phyloP scores from a whole-genome alignment of 2,329 filamentous ascomycete genomes.

The Arthrobotrys pseudoclavata region DNA sequence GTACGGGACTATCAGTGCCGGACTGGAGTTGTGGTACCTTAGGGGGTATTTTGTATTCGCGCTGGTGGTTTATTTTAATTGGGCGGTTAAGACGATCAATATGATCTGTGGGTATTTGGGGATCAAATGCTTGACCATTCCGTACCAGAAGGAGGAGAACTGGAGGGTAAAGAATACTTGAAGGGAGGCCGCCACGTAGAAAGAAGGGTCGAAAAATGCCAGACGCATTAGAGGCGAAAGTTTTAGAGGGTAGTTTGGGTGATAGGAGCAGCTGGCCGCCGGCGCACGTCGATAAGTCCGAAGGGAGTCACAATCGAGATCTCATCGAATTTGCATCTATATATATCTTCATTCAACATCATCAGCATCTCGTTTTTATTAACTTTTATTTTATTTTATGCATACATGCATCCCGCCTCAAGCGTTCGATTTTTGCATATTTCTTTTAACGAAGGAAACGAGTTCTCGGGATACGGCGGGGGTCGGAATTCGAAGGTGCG shows the following conservation, averaged over 20 bases:
- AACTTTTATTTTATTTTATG: background rate
- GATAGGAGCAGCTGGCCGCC: background rate
- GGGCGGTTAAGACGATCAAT: conserved; percentile 90
- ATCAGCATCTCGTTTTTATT: background rate
- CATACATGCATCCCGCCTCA: conserved; percentile 4
- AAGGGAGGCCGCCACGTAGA: background rate
- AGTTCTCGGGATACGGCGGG: no score
- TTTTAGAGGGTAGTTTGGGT: background rate
- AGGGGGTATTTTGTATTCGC: conserved; percentile 87
- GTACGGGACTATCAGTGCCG: conserved; percentile 75
- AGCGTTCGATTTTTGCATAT: conserved; percentile 11
- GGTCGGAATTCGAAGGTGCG: background rate
- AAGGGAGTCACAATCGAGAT: background rate
- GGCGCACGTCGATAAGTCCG: background rate
- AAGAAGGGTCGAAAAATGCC: background rate
- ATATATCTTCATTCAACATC: no score
- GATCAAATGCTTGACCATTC: conserved; percentile 94
- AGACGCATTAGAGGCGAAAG: background rate
- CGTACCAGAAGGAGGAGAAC: conserved; percentile 70
- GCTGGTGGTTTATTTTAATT: conserved; percentile 86
- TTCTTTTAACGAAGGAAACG: conserved; percentile 11
- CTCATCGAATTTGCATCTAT: background rate
- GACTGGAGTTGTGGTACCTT: conserved; percentile 82
- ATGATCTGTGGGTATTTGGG: conserved; percentile 92
- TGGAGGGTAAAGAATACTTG: conserved; percentile 47